These are phyloP conservation scores for Lanzia echinophila DNA, from an alignment of 2,329 filamentous ascomycete genomes.

Conservation along the genomic window DNA sequence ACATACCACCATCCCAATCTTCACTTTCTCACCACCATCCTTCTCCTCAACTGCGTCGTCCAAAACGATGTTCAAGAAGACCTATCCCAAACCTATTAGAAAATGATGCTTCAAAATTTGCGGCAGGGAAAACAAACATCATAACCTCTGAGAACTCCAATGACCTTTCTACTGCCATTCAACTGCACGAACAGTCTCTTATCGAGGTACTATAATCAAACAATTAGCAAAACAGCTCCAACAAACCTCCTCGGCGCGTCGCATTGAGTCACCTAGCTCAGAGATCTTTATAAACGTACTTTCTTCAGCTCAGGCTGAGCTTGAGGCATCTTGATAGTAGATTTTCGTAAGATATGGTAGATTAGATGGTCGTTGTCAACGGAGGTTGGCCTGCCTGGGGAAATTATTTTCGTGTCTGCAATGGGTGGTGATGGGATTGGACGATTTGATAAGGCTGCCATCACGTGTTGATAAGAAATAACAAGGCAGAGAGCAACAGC, in stretches of 20 bases:
- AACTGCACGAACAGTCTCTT: slow-evolving; percentile 97
- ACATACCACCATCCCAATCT: slow-evolving; percentile 86
- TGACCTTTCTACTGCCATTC: slow-evolving; percentile 95
- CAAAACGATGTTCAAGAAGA: slow-evolving; percentile 96
- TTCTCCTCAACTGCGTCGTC: slow-evolving; percentile 97
- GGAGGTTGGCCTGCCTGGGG: slow-evolving; percentile 3
- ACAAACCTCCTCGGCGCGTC: slow-evolving; percentile 10
- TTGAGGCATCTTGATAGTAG: slow-evolving; percentile 69
- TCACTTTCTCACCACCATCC: slow-evolving; percentile 79
- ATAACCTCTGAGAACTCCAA: slow-evolving; percentile 89
- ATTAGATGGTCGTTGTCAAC: slow-evolving; percentile 8
- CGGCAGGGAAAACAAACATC: slow-evolving; percentile 56
- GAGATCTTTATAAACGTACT: no score
- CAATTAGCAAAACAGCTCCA: slow-evolving; percentile 15
- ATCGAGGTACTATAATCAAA: slow-evolving; percentile 76
- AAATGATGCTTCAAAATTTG: neutral
- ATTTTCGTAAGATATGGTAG: slow-evolving; percentile 9
- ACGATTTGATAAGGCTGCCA: slow-evolving; percentile 11
- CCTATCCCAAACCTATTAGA: slow-evolving; percentile 44
- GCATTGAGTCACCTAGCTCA: no score
- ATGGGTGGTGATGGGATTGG: neutral
- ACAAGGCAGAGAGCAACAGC: neutral
- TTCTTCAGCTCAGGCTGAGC: slow-evolving; percentile 99
- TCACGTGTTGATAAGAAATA: slow-evolving; percentile 26
- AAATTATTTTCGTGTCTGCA: slow-evolving; percentile 8